phyloP scores from a whole-genome alignment of 2,329 filamentous ascomycete genomes.

The Piedraia hortae region DNA sequence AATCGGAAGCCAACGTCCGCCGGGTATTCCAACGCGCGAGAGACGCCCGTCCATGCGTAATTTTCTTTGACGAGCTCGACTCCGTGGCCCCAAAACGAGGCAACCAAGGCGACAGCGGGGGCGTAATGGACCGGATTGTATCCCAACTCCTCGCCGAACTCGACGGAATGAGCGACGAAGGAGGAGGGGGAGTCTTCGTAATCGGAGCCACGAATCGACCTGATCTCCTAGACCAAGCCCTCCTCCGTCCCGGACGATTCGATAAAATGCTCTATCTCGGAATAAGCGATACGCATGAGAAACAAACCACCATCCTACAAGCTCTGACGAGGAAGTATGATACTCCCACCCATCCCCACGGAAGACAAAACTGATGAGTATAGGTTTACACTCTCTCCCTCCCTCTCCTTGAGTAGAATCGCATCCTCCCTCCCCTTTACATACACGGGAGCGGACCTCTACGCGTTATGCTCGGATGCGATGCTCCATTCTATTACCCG shows the following conservation, averaged over 20 bases:
- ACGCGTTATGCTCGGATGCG: constrained; percentile 85
- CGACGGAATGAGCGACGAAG: constrained; percentile 87
- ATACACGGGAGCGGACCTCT: constrained; percentile 92
- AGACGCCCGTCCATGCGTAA: constrained; percentile 64
- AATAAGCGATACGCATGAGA: constrained; percentile 86
- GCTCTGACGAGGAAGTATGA: constrained; percentile 78
- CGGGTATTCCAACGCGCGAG: constrained; percentile 68
- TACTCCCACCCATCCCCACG: too few species aligned
- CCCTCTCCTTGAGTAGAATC: constrained; percentile 46
- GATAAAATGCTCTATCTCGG: constrained; percentile 97
- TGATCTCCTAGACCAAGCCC: constrained; percentile 69
- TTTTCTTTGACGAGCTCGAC: constrained; percentile 84
- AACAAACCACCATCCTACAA: constrained; percentile 82
- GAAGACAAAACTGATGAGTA: constrained; percentile 1
- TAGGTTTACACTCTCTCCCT: constrained; percentile 62
- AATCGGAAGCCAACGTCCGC: constrained; percentile 75
- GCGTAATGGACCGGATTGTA: constrained; percentile 95
- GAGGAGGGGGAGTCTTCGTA: constrained; percentile 66
- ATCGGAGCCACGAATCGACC: constrained; percentile 90
- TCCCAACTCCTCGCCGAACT: constrained; percentile 82
- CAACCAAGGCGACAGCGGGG: constrained; percentile 88
- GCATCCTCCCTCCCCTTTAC: constrained; percentile 66
- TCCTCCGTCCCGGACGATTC: constrained; percentile 72
- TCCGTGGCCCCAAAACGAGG: constrained; percentile 88
- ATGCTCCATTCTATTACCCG: constrained; percentile 97